Conservation (phyloP, 2,329 filamentous ascomycete genomes). For the Colletotrichum graminicola region DNA sequence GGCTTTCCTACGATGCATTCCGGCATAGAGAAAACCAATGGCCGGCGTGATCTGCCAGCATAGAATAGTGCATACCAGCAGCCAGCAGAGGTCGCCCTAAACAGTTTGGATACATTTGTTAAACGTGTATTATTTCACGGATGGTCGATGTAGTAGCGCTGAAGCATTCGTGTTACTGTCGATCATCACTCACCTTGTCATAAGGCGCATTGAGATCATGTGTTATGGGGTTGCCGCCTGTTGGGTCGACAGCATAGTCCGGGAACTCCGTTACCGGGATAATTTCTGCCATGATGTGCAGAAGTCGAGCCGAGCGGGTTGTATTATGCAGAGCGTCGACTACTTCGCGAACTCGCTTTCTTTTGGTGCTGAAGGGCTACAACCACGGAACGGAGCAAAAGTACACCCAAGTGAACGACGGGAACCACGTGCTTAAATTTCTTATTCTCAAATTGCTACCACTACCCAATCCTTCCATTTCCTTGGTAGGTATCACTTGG, state of each 20-base stretch:
- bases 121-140: no score
- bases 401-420: background rate
- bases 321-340: background rate
- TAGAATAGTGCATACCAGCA: conserved; percentile 53
- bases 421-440: conserved; percentile 24
- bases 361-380: conserved; percentile 11
- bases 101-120: background rate
- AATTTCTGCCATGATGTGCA: conserved; percentile 32
- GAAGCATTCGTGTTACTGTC: no score
- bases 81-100: conserved; percentile 58
- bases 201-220: conserved; percentile 59
- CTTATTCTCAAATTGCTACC: background rate
- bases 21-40: conserved; percentile 56
- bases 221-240: conserved; percentile 58
- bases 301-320: background rate
- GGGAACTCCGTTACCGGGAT: conserved; percentile 54
- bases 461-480: background rate
- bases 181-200: conserved; percentile 51
- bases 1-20: conserved; percentile 54
- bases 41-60: conserved; percentile 56
- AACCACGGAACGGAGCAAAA: background rate
- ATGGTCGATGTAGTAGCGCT: no score
- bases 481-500: conserved; percentile 12
- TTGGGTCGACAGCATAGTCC: conserved; percentile 54
- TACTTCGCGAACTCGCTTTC: background rate